Conservation (phyloP, 495 filamentous ascomycete species). For the Podospora appendiculata region DNA sequence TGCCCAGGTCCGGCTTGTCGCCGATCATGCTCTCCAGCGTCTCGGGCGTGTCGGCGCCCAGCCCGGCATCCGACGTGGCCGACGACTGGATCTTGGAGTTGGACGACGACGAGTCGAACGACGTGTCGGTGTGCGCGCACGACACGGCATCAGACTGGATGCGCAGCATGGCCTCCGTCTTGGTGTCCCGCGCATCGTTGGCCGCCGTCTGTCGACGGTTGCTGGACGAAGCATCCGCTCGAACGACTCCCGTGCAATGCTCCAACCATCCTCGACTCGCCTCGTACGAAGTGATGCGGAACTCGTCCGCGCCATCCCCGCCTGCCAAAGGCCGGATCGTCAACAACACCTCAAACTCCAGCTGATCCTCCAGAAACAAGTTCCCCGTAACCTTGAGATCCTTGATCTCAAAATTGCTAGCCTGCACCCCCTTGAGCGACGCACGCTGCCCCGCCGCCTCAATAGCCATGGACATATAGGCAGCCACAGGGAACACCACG, state of each 20-base stretch:
- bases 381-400: slow-evolving; percentile 13
- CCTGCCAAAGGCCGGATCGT: slow-evolving; percentile 14
- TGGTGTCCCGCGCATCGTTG: not conserved
- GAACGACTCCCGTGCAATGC: slow-evolving; percentile 26
- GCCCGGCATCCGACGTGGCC: slow-evolving; percentile 10
- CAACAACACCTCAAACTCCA: slow-evolving; percentile 21
- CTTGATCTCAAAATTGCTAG: slow-evolving; percentile 14
- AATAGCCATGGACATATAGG: slow-evolving; percentile 40
- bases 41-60: slow-evolving; percentile 3
- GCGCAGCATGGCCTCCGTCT: not conserved
- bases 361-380: slow-evolving; percentile 16
- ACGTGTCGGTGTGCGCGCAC: slow-evolving; percentile 3
- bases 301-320: slow-evolving; percentile 10
- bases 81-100: slow-evolving; percentile 7
- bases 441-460: slow-evolving; percentile 27
- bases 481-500: slow-evolving; percentile 40
- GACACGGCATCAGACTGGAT: not conserved
- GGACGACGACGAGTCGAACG: slow-evolving; percentile 7
- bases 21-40: slow-evolving; percentile 5
- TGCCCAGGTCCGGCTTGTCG: slow-evolving; percentile 4
- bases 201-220: slow-evolving; percentile 2
- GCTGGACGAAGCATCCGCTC: slow-evolving; percentile 20
- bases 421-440: slow-evolving; percentile 19
- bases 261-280: slow-evolving; percentile 24
- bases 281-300: slow-evolving; percentile 32